Conservation (phyloP, 2,329 filamentous ascomycete species). For the Diplodia sapinea region DNA sequence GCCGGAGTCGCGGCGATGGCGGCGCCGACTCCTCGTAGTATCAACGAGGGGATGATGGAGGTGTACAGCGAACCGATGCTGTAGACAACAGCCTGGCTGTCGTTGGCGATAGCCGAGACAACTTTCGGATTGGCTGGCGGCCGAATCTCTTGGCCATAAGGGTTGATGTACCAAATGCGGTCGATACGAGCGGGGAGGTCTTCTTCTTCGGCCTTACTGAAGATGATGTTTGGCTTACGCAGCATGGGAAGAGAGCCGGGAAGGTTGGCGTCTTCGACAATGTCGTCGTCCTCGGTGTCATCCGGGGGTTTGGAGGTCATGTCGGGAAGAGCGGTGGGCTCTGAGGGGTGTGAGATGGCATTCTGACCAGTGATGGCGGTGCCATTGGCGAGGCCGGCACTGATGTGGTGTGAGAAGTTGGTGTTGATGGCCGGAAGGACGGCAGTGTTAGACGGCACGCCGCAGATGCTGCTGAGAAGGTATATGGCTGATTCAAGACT, state of each 20-base stretch:
- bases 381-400: conserved; percentile 77
- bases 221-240: conserved; percentile 78
- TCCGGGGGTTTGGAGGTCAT: conserved; percentile 40
- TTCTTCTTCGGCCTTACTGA: conserved; percentile 76
- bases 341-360: conserved; percentile 83
- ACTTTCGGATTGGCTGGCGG: conserved; percentile 84
- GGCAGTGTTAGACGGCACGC: conserved; percentile 75
- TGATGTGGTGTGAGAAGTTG: conserved; percentile 95
- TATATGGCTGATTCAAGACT: conserved; percentile 94
- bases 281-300: conserved; percentile 61
- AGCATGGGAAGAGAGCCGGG: conserved; percentile 81
- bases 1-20: conserved; percentile 59
- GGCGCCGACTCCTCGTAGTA: conserved; percentile 76
- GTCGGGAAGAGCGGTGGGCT: conserved; percentile 58
- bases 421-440: conserved; percentile 92
- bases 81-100: conserved; percentile 76
- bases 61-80: conserved; percentile 95
- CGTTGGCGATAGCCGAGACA: conserved; percentile 65
- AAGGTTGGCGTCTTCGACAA: conserved; percentile 78
- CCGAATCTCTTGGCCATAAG: conserved; percentile 94
- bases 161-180: conserved; percentile 96
- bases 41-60: conserved; percentile 80
- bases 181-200: conserved; percentile 79
- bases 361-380: conserved; percentile 88
- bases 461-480: conserved; percentile 82